These are phyloP conservation scores for Agaricus blazei DNA, from an alignment of 768 basidiomycete species.

Conservation along the genomic window DNA sequence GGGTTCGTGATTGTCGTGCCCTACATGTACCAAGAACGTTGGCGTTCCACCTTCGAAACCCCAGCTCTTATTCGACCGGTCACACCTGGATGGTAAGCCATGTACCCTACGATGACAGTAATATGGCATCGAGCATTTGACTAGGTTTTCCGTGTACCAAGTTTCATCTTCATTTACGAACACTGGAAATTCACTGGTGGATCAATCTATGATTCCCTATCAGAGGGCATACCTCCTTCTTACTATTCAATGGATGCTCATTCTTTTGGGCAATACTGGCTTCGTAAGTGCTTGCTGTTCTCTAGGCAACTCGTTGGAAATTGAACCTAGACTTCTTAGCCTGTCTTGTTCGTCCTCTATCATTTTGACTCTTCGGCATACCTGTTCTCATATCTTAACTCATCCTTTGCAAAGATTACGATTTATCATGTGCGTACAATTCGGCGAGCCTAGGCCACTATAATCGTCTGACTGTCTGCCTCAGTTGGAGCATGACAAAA, in stretches of 20 bases:
- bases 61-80: slow-evolving; percentile 54
- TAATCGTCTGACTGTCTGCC: slow-evolving; percentile 6
- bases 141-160: slow-evolving; percentile 83
- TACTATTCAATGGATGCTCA: slow-evolving; percentile 61
- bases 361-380: neutral
- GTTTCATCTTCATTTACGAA: slow-evolving; percentile 86
- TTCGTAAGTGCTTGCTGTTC: slow-evolving; percentile 60
- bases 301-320: neutral
- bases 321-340: slow-evolving; percentile 35
- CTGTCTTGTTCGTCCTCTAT: slow-evolving; percentile 67
- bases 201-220: slow-evolving; percentile 90
- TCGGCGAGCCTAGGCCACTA: neutral
- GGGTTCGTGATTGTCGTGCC: slow-evolving; percentile 74
- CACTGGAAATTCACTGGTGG: slow-evolving; percentile 81
- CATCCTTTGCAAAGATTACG: slow-evolving; percentile 51
- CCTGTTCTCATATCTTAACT: neutral
- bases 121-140: neutral
- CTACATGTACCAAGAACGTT: slow-evolving; percentile 61
- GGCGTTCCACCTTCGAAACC: slow-evolving; percentile 55
- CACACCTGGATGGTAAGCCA: slow-evolving; percentile 57
- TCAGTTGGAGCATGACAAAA: slow-evolving; percentile 73
- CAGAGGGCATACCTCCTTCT: slow-evolving; percentile 83
- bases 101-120: neutral
- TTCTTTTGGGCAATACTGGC: slow-evolving; percentile 90
- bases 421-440: slow-evolving; percentile 65